Percentiles rank a stretch among this genome's conserved stretches.
These are phyloP conservation scores for Fistulinella prunicolor DNA, from an alignment of 768 basidiomycete species.

Conservation along the genomic window DNA sequence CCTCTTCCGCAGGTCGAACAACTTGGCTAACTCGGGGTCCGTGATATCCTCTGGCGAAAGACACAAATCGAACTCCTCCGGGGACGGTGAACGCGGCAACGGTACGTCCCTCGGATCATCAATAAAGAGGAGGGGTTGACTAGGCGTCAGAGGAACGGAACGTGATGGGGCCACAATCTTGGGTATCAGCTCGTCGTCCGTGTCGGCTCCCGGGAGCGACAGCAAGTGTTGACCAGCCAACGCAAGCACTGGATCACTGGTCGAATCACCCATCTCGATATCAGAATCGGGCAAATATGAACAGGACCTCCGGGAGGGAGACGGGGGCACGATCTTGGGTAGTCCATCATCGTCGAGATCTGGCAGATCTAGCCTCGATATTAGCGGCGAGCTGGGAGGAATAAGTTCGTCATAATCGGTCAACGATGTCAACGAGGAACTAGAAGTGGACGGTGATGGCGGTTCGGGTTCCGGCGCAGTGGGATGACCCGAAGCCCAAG, in stretches of 20 bases:
- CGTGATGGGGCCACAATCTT: slow-evolving; percentile 4
- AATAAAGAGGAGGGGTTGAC: slow-evolving; percentile 39
- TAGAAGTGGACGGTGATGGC: slow-evolving; percentile 8
- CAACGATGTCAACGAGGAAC: slow-evolving; percentile 22
- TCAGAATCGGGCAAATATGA: slow-evolving; percentile 31
- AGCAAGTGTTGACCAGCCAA: slow-evolving; percentile 28
- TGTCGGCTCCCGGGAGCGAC: slow-evolving; percentile 43
- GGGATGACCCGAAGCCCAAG: slow-evolving; percentile 15
- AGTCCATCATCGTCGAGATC: slow-evolving; percentile 30
- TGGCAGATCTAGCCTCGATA: slow-evolving; percentile 30
- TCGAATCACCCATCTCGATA: slow-evolving; percentile 19
- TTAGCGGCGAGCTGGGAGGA: slow-evolving; percentile 31
- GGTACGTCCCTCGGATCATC: slow-evolving; percentile 40
- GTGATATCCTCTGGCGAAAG: slow-evolving; percentile 30
- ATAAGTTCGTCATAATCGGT: slow-evolving; percentile 19
- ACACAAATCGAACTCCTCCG: slow-evolving; percentile 40
- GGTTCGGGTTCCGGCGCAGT: slow-evolving; percentile 16
- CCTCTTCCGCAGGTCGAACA: slow-evolving; percentile 42
- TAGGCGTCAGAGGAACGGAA: slow-evolving; percentile 14
- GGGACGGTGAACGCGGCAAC: slow-evolving; percentile 41
- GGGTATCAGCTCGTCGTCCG: slow-evolving; percentile 42
- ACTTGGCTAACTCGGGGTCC: slow-evolving; percentile 38
- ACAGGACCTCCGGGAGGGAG: slow-evolving; percentile 30
- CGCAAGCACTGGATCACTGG: slow-evolving; percentile 12
- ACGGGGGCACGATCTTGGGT: slow-evolving; percentile 21